Evolutionary conservation across 257 asterid species (phyloP).

Genomic region (Primulina tabacum): DNA sequence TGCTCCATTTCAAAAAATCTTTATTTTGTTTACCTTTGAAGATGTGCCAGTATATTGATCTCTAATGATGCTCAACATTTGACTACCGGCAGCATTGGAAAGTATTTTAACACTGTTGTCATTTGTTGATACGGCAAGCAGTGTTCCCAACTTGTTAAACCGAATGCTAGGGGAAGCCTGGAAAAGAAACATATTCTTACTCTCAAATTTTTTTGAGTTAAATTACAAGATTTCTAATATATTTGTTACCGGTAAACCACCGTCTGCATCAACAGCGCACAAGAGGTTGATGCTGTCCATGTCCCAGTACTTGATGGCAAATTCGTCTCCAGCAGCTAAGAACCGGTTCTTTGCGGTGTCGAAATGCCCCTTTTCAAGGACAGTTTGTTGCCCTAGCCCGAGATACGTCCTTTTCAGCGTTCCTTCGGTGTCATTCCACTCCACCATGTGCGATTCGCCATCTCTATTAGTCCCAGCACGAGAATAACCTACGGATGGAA

Average conservation of each 20-base stretch:
- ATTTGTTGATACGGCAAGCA: constrained; percentile 66
- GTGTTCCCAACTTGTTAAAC: constrained; percentile 54
- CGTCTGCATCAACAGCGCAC: constrained; percentile 51
- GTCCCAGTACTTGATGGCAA: constrained; percentile 61
- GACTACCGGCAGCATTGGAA: constrained; percentile 50
- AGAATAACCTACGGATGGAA: constrained; percentile 47
- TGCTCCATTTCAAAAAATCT: background rate
- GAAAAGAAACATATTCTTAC: constrained; percentile 20
- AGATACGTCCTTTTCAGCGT: constrained; percentile 46
- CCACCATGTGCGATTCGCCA: constrained; percentile 56
- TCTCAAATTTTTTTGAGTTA: background rate
- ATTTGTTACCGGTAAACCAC: constrained; percentile 55
- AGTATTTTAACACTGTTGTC: constrained; percentile 60
- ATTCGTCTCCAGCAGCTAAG: constrained; percentile 76
- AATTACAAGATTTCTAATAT: constrained; percentile 9
- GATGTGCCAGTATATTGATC: constrained; percentile 32
- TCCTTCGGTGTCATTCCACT: constrained; percentile 74
- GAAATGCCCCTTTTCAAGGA: constrained; percentile 53
- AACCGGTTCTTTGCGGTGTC: constrained; percentile 59
- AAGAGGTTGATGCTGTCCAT: constrained; percentile 52
- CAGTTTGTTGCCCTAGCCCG: constrained; percentile 53
- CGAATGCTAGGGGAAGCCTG: constrained; percentile 73
- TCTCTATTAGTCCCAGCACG: constrained; percentile 67
- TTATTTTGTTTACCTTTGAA: constrained; percentile 39
- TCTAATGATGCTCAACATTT: constrained; percentile 36